Evolutionary conservation across 768 basidiomycete genomes (phyloP).

Genomic region (Amylocystis lapponica): DNA sequence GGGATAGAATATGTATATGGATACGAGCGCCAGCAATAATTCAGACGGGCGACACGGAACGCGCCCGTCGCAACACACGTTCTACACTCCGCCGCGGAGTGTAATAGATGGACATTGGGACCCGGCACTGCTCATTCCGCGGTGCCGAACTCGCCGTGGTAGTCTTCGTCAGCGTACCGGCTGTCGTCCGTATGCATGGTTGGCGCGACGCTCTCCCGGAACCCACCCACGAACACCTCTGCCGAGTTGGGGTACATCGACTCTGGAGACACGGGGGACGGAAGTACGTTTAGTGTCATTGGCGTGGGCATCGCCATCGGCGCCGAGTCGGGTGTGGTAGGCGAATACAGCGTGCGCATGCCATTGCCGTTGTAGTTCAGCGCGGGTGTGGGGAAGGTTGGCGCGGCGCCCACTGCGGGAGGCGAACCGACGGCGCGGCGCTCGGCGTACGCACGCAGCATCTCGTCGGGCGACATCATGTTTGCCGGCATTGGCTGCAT

Average conservation of each 20-base stretch:
- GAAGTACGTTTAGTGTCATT: too few relatives aligned
- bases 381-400: conserved; percentile 21
- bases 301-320: not conserved
- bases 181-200: conserved; percentile 2
- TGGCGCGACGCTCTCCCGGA: not conserved
- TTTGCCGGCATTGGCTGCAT: conserved; percentile 38
- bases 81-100: too few relatives aligned
- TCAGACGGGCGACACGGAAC: too few relatives aligned
- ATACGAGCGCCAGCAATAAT: too few relatives aligned
- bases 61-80: too few relatives aligned
- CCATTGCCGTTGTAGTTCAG: conserved; percentile 22
- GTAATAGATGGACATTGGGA: too few relatives aligned
- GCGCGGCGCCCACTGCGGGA: conserved; percentile 18
- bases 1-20: too few relatives aligned
- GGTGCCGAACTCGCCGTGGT: not conserved
- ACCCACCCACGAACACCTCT: too few relatives aligned
- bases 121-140: not conserved
- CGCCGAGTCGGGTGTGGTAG: not conserved
- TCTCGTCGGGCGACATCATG: conserved; percentile 62
- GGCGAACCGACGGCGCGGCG: conserved; percentile 33
- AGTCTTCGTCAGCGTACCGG: not conserved
- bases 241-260: conserved; percentile 1
- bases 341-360: conserved; percentile 30
- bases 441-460: conserved; percentile 69
- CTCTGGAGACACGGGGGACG: not conserved